Evolutionary conservation across 176 grass and related monocot species (phyloP).

Genomic region (Secale cereale): DNA sequence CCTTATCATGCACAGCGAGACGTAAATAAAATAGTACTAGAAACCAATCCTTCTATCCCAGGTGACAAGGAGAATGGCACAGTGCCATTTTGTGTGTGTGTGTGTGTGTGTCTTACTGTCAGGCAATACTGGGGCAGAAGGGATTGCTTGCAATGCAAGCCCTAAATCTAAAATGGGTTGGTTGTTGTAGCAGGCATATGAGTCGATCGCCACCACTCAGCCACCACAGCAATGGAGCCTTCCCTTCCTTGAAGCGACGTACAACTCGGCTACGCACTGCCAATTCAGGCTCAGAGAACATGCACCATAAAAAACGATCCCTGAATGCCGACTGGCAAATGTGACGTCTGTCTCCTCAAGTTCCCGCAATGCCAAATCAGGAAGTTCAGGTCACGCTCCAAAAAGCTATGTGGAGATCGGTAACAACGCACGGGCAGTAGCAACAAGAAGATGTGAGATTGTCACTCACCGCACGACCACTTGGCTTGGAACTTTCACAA

Average conservation of each 20-base stretch:
- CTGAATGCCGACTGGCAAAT: not conserved
- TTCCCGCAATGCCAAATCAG: not conserved
- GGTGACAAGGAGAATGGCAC: not conserved
- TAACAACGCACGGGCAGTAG: not conserved
- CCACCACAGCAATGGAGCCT: not conserved
- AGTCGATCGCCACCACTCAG: not conserved
- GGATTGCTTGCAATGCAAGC: constrained; percentile 6
- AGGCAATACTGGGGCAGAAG: not conserved
- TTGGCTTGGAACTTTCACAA: not conserved
- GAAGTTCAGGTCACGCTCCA: not conserved
- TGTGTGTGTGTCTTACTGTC: not conserved
- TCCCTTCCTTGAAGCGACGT: constrained; percentile 30
- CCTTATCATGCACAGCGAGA: not conserved
- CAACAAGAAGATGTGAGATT: not conserved
- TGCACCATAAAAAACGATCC: too few species aligned
- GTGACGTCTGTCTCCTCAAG: not conserved
- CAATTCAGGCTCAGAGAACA: not conserved
- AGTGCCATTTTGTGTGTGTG: not conserved
- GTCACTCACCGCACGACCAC: not conserved
- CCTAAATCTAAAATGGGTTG: not conserved
- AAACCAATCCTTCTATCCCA: not conserved
- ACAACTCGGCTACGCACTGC: not conserved
- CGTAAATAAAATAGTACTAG: too few species aligned
- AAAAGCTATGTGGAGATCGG: not conserved
- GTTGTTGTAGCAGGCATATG: not conserved